Conservation (phyloP, 139 green algal genomes). For the Chlorella sp. region DNA sequence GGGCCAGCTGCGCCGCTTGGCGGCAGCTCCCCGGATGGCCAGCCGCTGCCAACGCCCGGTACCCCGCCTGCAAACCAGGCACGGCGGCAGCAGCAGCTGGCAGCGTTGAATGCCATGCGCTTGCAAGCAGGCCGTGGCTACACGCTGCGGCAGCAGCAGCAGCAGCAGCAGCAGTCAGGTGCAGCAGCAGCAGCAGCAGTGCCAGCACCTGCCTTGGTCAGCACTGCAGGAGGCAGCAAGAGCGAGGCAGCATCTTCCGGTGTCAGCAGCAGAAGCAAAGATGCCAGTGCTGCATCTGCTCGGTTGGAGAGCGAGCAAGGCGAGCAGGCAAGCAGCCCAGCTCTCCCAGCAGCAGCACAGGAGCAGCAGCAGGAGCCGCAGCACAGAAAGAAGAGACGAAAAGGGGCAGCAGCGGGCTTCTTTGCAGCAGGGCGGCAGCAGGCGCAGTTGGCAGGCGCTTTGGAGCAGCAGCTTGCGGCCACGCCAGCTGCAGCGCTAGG, state of each 20-base stretch:
- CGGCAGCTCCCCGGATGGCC: background rate
- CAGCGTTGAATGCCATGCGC: slow-evolving; percentile 11
- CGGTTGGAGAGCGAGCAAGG: background rate
- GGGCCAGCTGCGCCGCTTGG: background rate
- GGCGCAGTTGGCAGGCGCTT: too few relatives aligned
- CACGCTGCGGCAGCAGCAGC: background rate
- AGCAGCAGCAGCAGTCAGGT: background rate
- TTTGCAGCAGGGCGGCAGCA: too few relatives aligned
- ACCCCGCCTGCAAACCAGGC: background rate
- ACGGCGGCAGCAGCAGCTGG: background rate
- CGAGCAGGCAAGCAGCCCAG: background rate
- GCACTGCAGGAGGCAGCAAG: background rate
- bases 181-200: background rate
- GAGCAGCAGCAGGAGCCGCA: background rate
- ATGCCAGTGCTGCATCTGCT: background rate
- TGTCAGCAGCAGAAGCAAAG: background rate
- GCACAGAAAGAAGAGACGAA: background rate
- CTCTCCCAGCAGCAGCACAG: slow-evolving; percentile 1
- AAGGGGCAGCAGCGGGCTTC: too few relatives aligned
- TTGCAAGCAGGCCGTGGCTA: slow-evolving; percentile 25
- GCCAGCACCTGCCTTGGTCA: background rate
- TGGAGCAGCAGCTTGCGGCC: background rate
- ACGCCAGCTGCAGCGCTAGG: background rate
- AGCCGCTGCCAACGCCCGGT: background rate
- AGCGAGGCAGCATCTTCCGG: background rate